These are phyloP conservation scores for Boehmeria nivea DNA, from an alignment of 306 rosid genomes.

Conservation along the genomic window DNA sequence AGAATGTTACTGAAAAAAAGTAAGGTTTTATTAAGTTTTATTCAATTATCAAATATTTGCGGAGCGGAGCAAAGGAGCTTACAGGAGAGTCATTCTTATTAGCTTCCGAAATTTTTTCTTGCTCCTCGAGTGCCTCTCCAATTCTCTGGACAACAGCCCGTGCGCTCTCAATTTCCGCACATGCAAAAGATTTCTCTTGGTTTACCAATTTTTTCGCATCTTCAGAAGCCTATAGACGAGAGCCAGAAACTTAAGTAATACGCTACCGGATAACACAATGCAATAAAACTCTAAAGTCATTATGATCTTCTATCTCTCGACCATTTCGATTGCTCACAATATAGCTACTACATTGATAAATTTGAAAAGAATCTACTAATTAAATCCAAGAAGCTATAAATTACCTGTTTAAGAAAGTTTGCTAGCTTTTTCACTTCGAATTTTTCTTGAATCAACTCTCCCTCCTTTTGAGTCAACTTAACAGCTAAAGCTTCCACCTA, in stretches of 20 bases:
- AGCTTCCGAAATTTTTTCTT: slow-evolving; percentile 50
- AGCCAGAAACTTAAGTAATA: background rate
- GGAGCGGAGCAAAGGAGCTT: too few species aligned
- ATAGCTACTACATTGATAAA: background rate
- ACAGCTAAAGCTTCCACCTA: slow-evolving; percentile 99
- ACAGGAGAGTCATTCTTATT: slow-evolving; percentile 62
- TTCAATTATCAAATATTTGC: too few species aligned
- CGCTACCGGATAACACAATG: background rate
- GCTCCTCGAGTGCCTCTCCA: slow-evolving; percentile 91
- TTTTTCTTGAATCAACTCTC: slow-evolving; percentile 96
- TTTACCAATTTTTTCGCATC: slow-evolving; percentile 94
- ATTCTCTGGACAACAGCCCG: slow-evolving; percentile 86
- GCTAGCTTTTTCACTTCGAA: slow-evolving; percentile 94
- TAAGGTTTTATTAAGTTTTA: too few species aligned
- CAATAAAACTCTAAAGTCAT: background rate
- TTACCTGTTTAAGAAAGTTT: slow-evolving; percentile 91
- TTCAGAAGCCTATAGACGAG: slow-evolving; percentile 81
- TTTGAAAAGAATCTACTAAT: background rate
- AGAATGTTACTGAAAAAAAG: too few species aligned
- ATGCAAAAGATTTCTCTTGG: slow-evolving; percentile 94
- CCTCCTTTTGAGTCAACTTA: slow-evolving; percentile 94
- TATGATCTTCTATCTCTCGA: background rate
- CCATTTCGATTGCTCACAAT: background rate
- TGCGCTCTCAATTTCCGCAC: slow-evolving; percentile 97
- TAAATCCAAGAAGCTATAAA: slow-evolving; percentile 3